Evolutionary conservation across 345 rosid genomes (phyloP), one percentile per base, ranked within the genome.

Genomic region (Eucalyptus tenuipes): DNA sequence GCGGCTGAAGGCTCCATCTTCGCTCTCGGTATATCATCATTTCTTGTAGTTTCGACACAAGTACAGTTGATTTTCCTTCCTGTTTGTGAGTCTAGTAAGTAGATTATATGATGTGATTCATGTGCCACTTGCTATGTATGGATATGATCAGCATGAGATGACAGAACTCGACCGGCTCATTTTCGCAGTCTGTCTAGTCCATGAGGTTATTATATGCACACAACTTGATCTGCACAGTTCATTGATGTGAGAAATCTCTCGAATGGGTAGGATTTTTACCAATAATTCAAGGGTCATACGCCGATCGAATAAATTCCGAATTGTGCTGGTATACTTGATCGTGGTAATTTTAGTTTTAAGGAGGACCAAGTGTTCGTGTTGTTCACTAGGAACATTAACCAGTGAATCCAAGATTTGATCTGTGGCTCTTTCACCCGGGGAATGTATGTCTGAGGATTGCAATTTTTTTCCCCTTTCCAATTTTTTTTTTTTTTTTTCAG

Each of bases 1-100:
- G 96, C 96, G 17, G 97, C 98, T 53, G 96, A 95, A 92, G 99
- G 99, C 90, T 95, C 96, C 40, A 80, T 95, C 71, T 96, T 97
- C 45, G 97, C 99, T 90, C 95, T 96, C 7, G 93, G 97, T 94
- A 88, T 18, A 52, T 57, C 85, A 4, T 24, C 48, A 48, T 88
- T 88, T 40, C 24, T 64, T 9, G 14, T 81, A 57, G 12, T 22
- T 48, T 44, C 13, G 4, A 31, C 3, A 17, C 7, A 2, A 75
- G 61, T 14, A 40, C 45, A 71, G 17, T 16, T 33, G 80, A 10
- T 18, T 17, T 71, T 71, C 81, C 22, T 45, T 45, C 53, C 22
- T 84, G 13, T 7, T 27, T 47, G 37, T 37, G 5, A 9, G 15
- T 3, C 47, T 5, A 75, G 24, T 13, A 84, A 84, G 53, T 13